These are phyloP conservation scores for Candida krabiensis DNA, from an alignment of 805 yeast species.

Conservation along the genomic window DNA sequence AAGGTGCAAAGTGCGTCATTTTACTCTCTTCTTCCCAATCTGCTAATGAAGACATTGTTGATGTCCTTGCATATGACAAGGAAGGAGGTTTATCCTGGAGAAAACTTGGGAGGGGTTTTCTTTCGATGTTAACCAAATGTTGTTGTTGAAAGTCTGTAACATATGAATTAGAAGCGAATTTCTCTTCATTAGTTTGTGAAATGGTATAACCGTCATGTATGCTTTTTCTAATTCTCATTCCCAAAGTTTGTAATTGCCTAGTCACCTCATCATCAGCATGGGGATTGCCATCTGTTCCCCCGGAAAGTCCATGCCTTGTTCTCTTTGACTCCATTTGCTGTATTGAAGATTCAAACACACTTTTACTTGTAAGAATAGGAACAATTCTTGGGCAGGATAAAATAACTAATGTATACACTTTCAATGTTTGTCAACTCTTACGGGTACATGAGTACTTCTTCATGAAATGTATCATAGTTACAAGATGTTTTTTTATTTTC, in stretches of 20 bases:
- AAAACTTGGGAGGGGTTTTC: constrained; percentile 44
- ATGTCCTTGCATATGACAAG: constrained; percentile 39
- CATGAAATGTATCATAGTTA: too few species aligned
- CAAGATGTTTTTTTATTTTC: too few species aligned
- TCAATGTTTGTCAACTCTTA: too few species aligned
- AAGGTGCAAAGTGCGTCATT: constrained; percentile 6
- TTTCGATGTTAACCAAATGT: constrained; percentile 20
- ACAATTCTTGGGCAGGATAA: too few species aligned
- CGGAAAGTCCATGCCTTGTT: background rate
- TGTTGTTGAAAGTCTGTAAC: constrained; percentile 18
- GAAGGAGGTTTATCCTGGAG: constrained; percentile 41
- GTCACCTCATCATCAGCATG: constrained; percentile 20
- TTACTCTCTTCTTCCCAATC: constrained; percentile 43
- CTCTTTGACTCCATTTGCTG: constrained; percentile 6
- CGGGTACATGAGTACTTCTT: too few species aligned
- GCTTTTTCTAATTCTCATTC: constrained; percentile 71
- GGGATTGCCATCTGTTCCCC: background rate
- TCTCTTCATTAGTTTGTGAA: constrained; percentile 10
- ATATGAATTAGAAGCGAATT: constrained; percentile 5
- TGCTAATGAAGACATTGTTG: constrained; percentile 45
- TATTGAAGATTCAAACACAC: too few species aligned
- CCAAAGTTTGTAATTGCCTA: constrained; percentile 52
- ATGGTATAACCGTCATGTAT: constrained; percentile 57
- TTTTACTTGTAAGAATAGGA: too few species aligned
- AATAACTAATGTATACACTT: too few species aligned